These are phyloP conservation scores for Stereocaulon alpinum DNA, from an alignment of 495 filamentous ascomycete genomes.

Conservation along the genomic window DNA sequence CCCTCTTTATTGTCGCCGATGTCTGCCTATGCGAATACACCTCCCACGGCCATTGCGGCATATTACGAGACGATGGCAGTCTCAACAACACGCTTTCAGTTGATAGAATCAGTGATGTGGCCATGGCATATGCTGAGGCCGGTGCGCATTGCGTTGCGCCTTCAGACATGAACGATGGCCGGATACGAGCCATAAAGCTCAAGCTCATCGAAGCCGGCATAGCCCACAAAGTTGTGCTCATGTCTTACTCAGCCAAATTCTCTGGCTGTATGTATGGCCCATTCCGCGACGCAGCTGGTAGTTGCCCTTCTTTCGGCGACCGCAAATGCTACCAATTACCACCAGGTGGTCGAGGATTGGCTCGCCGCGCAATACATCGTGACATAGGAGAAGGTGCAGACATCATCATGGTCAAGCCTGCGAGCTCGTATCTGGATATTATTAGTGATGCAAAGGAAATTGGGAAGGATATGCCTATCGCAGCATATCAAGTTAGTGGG, in stretches of 20 bases:
- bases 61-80: conserved; percentile 79
- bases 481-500: conserved; percentile 92
- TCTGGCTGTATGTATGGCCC: conserved; percentile 92
- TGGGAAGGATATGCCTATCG: conserved; percentile 78
- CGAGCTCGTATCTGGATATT: conserved; percentile 87
- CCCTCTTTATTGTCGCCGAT: conserved; percentile 80
- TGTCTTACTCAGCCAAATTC: conserved; percentile 98
- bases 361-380: conserved; percentile 77
- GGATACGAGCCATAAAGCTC: conserved; percentile 90
- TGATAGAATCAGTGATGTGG: conserved; percentile 86
- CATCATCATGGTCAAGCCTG: conserved; percentile 98
- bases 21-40: conserved; percentile 99
- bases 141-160: conserved; percentile 95
- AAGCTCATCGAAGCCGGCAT: conserved; percentile 88
- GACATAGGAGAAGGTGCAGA: conserved; percentile 92
- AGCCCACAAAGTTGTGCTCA: conserved; percentile 77
- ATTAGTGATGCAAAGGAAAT: conserved; percentile 93
- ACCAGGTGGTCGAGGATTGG: conserved; percentile 83
- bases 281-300: conserved; percentile 93
- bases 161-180: conserved; percentile 97
- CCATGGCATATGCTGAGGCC: conserved; percentile 82
- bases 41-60: conserved; percentile 96
- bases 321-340: conserved; percentile 94
- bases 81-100: conserved; percentile 88
- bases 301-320: conserved; percentile 85